A percentile compares a stretch with the other conserved stretches of the same genome.
These are phyloP conservation scores for Pachysolen tannophilus DNA, from an alignment of 805 yeast species.

Conservation along the genomic window DNA sequence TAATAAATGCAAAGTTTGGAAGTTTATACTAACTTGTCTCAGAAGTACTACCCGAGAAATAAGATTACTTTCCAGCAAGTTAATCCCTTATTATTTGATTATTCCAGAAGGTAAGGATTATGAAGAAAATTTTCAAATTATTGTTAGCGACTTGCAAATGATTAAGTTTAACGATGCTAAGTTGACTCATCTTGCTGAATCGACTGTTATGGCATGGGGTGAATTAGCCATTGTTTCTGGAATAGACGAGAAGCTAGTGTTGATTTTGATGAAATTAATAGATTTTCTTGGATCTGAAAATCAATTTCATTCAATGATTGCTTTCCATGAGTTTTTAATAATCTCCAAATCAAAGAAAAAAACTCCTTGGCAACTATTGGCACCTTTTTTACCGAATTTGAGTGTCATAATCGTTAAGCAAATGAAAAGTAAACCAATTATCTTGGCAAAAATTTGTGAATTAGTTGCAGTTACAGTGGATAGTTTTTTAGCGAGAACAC, in stretches of 20 bases:
- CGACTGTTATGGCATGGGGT: slow-evolving; percentile 53
- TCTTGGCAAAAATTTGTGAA: slow-evolving; percentile 54
- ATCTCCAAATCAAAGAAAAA: slow-evolving; percentile 48
- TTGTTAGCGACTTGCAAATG: slow-evolving; percentile 34
- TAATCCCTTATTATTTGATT: slow-evolving; percentile 46
- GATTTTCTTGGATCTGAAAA: slow-evolving; percentile 58
- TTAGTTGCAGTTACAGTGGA: slow-evolving; percentile 54
- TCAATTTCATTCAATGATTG: slow-evolving; percentile 60
- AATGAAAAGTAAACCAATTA: slow-evolving; percentile 37
- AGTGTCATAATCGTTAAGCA: slow-evolving; percentile 55
- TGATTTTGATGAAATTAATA: slow-evolving; percentile 55
- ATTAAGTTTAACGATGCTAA: slow-evolving; percentile 27
- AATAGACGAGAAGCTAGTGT: slow-evolving; percentile 59
- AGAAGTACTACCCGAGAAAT: slow-evolving; percentile 43
- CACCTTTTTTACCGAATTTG: slow-evolving; percentile 72
- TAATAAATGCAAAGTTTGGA: slow-evolving; percentile 24
- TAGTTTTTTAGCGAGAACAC: slow-evolving; percentile 61
- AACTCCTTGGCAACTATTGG: slow-evolving; percentile 72
- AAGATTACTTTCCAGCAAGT: slow-evolving; percentile 41
- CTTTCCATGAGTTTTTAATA: slow-evolving; percentile 52
- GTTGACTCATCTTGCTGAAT: slow-evolving; percentile 42
- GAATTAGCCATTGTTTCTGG: slow-evolving; percentile 53
- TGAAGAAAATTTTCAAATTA: slow-evolving; percentile 34
- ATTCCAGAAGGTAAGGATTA: slow-evolving; percentile 29
- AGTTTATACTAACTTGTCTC: slow-evolving; percentile 32